Base-by-base conservation (phyloP, 1,284 basidiomycete species). In the Pseudozyma thailandica region DNA sequence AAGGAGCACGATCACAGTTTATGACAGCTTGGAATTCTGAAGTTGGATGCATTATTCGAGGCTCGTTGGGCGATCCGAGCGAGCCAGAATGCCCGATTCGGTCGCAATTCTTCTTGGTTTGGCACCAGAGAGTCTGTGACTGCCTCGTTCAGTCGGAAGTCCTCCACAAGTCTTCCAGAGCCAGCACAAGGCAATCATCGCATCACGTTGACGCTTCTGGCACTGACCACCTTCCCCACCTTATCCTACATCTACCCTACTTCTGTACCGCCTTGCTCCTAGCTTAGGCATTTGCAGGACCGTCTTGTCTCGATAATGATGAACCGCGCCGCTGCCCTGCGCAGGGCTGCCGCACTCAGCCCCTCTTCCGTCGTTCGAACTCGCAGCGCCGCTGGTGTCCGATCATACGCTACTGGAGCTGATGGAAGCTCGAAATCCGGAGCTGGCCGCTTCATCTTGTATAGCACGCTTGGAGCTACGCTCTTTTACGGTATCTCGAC, bases 401-500 rank as follows among this genome's bases (percentile, higher is more conserved):
- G 59, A 47, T 49, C 50, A n/a, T 72, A 72, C 33, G 70, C 59
- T 20, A 68, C 64, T 20, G 70, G 46, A 27, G 48, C 48, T 2
- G 57, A 64, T 42, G 52, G 50, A 30, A 44, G 33, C 49, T 54
- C 73, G 37, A 43, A 62, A 35, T 70, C 65, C 39, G 55, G 64
- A 15, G 28, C 57, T 15, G 55, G 72, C 30, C 70, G 76, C 37
- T 61, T 81, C 37, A 27, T 81, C 43, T 33, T 70, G 31, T 74
- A 65, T 52, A 52, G 74, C 13, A 62, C 72, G 16, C 49, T 69
- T 7, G 72, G 69, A n/a, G 65, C 62, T 23, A 66, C 69, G 26
- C 35, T 78, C 37, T 82, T 82, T 68, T 82, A 82, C 73, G 74
- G 76, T 41, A 63, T 66, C 16, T 81, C 79, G 16, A 74, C 72